Evolutionary conservation across 1,284 basidiomycete species (phyloP).

Genomic region (Cryptococcus wingfieldii): DNA sequence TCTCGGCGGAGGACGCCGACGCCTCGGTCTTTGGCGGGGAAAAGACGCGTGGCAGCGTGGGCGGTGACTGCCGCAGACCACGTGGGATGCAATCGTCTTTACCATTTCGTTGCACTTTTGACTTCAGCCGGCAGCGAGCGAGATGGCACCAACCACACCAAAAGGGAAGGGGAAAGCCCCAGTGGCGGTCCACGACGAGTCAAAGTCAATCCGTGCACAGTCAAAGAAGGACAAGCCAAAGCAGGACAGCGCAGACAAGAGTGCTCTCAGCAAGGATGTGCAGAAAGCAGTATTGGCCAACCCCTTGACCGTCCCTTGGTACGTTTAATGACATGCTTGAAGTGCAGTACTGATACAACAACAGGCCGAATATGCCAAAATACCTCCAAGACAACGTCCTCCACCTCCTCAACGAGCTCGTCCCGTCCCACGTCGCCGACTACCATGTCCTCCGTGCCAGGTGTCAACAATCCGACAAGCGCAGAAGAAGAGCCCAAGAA

Average conservation of each 20-base stretch:
- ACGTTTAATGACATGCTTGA: slow-evolving; percentile 1
- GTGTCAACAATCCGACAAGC: slow-evolving; percentile 31
- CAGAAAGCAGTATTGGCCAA: slow-evolving; percentile 37
- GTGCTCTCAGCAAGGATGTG: slow-evolving; percentile 25
- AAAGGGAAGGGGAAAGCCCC: neutral
- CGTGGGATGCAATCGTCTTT: too few relatives aligned
- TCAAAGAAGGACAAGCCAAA: slow-evolving; percentile 18
- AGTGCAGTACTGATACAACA: neutral
- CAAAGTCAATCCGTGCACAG: slow-evolving; percentile 16
- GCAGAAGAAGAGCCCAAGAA: neutral
- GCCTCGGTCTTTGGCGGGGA: too few relatives aligned
- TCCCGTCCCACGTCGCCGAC: slow-evolving; percentile 30
- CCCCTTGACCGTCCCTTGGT: slow-evolving; percentile 42
- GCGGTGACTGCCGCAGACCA: too few relatives aligned
- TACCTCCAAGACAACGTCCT: slow-evolving; percentile 37
- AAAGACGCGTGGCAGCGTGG: too few relatives aligned
- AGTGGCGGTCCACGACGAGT: slow-evolving; percentile 2
- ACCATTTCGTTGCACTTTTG: neutral
- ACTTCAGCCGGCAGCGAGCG: neutral
- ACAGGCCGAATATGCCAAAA: slow-evolving; percentile 40
- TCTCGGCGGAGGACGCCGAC: too few relatives aligned
- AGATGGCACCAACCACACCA: slow-evolving; percentile 6
- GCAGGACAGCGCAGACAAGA: slow-evolving; percentile 4
- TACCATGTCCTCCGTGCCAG: slow-evolving; percentile 38
- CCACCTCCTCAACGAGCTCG: slow-evolving; percentile 27